Conservation (phyloP, 495 filamentous ascomycete genomes). For the Annulohypoxylon moriforme region DNA sequence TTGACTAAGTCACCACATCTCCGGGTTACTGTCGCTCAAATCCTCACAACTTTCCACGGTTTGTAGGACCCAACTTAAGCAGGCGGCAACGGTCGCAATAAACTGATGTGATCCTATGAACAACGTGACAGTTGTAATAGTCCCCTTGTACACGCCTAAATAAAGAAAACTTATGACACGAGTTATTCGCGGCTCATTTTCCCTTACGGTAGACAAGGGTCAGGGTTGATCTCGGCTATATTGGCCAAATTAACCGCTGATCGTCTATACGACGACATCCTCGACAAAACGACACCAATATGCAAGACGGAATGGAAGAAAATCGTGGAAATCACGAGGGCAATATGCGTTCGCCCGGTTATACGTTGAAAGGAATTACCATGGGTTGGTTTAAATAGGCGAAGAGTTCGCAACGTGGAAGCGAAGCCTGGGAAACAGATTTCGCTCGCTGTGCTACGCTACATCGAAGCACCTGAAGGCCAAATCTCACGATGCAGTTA, state of each 20-base stretch:
- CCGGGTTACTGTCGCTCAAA: conserved; percentile 7
- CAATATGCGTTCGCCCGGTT: conserved; percentile 23
- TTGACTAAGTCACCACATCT: not conserved
- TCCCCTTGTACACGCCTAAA: conserved; percentile 3
- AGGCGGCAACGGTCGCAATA: conserved; percentile 12
- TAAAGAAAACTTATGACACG: not conserved
- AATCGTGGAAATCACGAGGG: not conserved
- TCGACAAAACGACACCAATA: conserved; percentile 17
- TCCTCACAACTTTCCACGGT: not conserved
- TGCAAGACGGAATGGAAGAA: conserved; percentile 19
- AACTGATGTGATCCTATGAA: conserved; percentile 2
- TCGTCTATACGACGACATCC: conserved; percentile 19
- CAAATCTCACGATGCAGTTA: conserved; percentile 39
- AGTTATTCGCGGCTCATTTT: conserved; percentile 20
- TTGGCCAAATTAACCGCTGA: conserved; percentile 39
- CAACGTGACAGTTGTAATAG: conserved; percentile 24
- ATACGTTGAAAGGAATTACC: not conserved
- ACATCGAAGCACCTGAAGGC: conserved; percentile 14
- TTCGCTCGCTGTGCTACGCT: not conserved
- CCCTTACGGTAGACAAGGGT: conserved; percentile 15
- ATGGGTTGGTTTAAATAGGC: conserved; percentile 34
- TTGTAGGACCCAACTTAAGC: conserved; percentile 5
- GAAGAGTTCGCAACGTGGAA: conserved; percentile 14
- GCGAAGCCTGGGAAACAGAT: conserved; percentile 2
- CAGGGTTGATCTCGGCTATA: conserved; percentile 42